Base-by-base conservation (phyloP, 805 yeast genomes). In the Nakazawaea wickerhamii region DNA sequence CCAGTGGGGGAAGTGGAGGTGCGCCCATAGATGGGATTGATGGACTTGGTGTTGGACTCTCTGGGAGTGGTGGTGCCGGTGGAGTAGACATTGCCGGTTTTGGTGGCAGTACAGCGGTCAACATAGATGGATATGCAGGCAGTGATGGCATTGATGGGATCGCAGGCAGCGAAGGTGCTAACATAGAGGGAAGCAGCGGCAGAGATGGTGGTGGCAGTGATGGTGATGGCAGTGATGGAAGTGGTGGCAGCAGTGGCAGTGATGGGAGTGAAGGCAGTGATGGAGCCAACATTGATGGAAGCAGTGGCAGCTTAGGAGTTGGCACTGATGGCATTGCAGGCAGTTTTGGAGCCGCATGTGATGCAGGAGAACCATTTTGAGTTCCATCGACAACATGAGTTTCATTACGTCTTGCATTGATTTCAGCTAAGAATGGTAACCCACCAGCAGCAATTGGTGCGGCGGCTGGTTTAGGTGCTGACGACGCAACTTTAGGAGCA, bases 371-470 rank as follows among this genome's bases (percentile, higher is more conserved):
- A 14, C n/a, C 15, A 14, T 40, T 45, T 38, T 15, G 15, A 10
- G n/a, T 48, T 3, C 60, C 54, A 41, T 69, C 77, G n/a, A 77
- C 65, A 11, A 75, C 80, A 54, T 64, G 55, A 1, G 70, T 46
- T 17, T 78, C 79, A 48, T 71, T 67, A 55, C 83, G 64, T 54
- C 72, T 75, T 30, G 71, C 68, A 47, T 77, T 75, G 38, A 79
- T 78, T 45, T 77, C 75, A 1, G 78, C 78, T 38, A 78, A 63
- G 50, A 79, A 78, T 5, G 85, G 84, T 19, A 77, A 55, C 0
- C 67, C 72, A 1, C 76, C 77, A 23, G 60, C 62, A 4, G 59
- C 52, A 6, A 51, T 52, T 48, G 51, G 21, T 30, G 51, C 41
- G 3, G 50, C 43, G 7, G 61, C 47, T 30, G 46, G 28, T 1